phyloP scores from a whole-genome alignment of 192 early-diverging fungal genomes.

The Neocallimastix lanati region DNA sequence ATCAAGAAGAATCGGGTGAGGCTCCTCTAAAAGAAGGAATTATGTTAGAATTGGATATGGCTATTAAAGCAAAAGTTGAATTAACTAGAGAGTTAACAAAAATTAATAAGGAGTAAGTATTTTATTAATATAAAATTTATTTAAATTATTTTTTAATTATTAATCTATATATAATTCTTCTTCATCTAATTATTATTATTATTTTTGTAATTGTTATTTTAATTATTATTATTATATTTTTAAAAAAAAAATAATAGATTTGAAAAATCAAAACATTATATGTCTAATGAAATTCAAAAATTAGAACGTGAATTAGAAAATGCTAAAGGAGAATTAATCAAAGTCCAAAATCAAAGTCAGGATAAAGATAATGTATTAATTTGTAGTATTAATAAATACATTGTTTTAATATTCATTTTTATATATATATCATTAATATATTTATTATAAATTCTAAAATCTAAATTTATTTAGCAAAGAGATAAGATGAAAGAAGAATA shows the following conservation, averaged over 20 bases:
- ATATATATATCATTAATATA: no score
- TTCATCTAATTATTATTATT: no score
- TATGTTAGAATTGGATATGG: neutral
- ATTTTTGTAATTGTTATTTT: no score
- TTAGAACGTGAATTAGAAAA: neutral
- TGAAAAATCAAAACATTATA: neutral
- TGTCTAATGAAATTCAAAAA: neutral
- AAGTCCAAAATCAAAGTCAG: neutral
- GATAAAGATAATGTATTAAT: neutral
- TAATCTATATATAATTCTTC: no score
- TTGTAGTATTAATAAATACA: no score
- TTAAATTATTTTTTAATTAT: no score
- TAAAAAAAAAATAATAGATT: neutral
- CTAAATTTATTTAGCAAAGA: neutral
- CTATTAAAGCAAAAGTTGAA: neutral
- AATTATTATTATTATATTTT: no score
- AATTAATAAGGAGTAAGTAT: neutral
- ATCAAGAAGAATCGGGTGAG: neutral
- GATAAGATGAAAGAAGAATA: slow-evolving; percentile 21
- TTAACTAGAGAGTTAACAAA: neutral
- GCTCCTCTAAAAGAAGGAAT: neutral
- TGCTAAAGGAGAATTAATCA: neutral
- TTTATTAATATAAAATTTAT: no score
- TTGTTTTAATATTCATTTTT: no score
- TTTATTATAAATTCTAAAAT: no score